Conservation (phyloP, 169 alveolate genomes). For the Theileria parva region DNA sequence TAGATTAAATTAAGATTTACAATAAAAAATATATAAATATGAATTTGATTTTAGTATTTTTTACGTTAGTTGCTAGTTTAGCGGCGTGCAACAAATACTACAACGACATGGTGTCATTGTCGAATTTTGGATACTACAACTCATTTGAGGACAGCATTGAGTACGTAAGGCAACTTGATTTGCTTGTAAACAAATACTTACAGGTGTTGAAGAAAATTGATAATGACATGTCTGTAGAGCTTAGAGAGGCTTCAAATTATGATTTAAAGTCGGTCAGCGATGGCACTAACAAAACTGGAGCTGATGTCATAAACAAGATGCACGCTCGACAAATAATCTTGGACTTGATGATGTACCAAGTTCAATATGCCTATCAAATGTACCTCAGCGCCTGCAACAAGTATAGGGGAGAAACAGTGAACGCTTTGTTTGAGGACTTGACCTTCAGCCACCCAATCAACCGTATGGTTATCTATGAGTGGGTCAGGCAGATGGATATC, state of each 20-base stretch:
- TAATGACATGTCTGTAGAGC: conserved; percentile 11
- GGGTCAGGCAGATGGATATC: conserved; percentile 42
- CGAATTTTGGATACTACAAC: background rate
- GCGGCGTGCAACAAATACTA: background rate
- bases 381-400: conserved; percentile 36
- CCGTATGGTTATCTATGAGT: conserved; percentile 45
- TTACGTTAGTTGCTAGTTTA: background rate
- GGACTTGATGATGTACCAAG: conserved; percentile 29
- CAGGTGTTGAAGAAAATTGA: conserved; percentile 6
- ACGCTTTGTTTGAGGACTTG: conserved; percentile 27
- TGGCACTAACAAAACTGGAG: background rate
- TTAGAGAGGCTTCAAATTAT: conserved; percentile 47
- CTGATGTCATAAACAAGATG: conserved; percentile 35
- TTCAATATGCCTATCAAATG: conserved; percentile 14
- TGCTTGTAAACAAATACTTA: conserved; percentile 12
- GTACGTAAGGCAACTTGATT: conserved; percentile 36
- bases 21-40: background rate
- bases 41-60: background rate
- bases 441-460: conserved; percentile 39
- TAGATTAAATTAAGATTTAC: background rate
- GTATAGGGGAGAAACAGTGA: conserved; percentile 15
- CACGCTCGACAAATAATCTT: conserved; percentile 51
- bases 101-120: conserved; percentile 3
- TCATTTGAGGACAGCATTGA: conserved; percentile 10
- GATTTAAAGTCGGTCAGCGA: background rate